These are phyloP conservation scores for Clarkia xantiana DNA, from an alignment of 345 rosid species.

Conservation along the genomic window DNA sequence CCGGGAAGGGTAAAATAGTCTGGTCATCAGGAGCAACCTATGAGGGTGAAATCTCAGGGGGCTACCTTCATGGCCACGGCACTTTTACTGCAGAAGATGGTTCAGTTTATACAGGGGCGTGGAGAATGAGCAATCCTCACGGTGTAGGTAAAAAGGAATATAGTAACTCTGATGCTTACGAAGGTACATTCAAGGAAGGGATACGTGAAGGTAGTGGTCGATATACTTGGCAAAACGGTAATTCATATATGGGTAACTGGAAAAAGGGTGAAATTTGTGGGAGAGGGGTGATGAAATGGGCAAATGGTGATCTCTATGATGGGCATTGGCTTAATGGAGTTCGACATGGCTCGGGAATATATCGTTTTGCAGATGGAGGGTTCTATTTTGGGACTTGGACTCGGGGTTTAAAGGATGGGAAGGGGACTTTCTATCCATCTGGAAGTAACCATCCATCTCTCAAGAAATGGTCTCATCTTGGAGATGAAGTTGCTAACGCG, in stretches of 20 bases:
- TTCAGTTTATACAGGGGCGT: conserved; percentile 51
- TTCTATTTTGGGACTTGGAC: conserved; percentile 80
- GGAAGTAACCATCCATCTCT: conserved; percentile 64
- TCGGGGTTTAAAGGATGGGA: conserved; percentile 70
- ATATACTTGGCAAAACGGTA: conserved; percentile 71
- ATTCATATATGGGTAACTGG: conserved; percentile 70
- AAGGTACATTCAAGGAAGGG: conserved; percentile 88
- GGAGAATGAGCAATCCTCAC: conserved; percentile 79
- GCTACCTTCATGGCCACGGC: conserved; percentile 77
- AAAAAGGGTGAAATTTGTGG: conserved; percentile 72
- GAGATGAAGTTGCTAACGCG: conserved; percentile 30
- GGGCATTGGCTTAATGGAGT: conserved; percentile 77
- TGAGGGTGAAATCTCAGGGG: conserved; percentile 82
- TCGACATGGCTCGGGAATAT: conserved; percentile 72
- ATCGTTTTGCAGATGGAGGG: conserved; percentile 67
- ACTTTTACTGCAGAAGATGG: conserved; percentile 42
- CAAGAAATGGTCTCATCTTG: conserved; percentile 34
- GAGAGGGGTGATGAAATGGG: conserved; percentile 89
- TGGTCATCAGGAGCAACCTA: conserved; percentile 78
- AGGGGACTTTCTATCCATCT: conserved; percentile 70
- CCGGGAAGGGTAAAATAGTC: conserved; percentile 56
- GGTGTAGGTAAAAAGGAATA: conserved; percentile 76
- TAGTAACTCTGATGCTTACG: conserved; percentile 52
- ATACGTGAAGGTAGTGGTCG: conserved; percentile 66
- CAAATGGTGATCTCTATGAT: conserved; percentile 55